phyloP scores from a whole-genome alignment of 2,329 filamentous ascomycete genomes.

The Sclerotiophoma versabilis region DNA sequence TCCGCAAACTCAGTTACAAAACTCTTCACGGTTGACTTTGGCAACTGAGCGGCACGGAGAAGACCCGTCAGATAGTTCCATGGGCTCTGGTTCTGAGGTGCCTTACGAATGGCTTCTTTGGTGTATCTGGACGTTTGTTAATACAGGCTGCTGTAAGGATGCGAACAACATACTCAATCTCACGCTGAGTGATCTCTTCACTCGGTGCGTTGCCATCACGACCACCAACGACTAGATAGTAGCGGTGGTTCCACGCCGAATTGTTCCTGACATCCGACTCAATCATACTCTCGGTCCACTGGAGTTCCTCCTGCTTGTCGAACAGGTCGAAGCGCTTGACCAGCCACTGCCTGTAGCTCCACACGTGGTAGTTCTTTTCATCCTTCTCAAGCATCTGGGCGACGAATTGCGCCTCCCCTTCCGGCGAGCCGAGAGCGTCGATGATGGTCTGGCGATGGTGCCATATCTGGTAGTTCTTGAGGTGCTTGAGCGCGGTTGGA shows the following conservation, averaged over 20 bases:
- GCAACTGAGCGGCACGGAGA: constrained; percentile 68
- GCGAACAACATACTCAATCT: constrained; percentile 67
- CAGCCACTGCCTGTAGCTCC: constrained; percentile 88
- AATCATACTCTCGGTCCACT: constrained; percentile 75
- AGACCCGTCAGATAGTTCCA: constrained; percentile 92
- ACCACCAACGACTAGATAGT: constrained; percentile 84
- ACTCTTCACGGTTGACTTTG: constrained; percentile 57
- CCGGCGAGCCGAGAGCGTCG: constrained; percentile 64
- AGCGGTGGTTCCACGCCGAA: constrained; percentile 96
- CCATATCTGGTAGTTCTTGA: constrained; percentile 99
- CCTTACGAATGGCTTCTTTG: constrained; percentile 74
- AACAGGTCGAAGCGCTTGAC: constrained; percentile 67
- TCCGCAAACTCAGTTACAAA: constrained; percentile 64
- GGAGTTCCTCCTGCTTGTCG: constrained; percentile 68
- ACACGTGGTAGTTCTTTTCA: constrained; percentile 98
- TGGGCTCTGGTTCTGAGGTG: constrained; percentile 91
- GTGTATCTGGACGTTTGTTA: constrained; percentile 55
- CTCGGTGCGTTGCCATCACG: constrained; percentile 49
- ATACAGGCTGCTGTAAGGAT: constrained; percentile 1
- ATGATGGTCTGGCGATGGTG: constrained; percentile 67
- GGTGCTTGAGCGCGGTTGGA: constrained; percentile 77
- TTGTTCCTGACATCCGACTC: constrained; percentile 90
- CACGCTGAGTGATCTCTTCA: constrained; percentile 71
- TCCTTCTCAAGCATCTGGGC: constrained; percentile 82
- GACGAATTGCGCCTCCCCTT: constrained; percentile 78